phyloP scores from a whole-genome alignment of 176 grass and related monocot species.

The Ensete glaucum region DNA sequence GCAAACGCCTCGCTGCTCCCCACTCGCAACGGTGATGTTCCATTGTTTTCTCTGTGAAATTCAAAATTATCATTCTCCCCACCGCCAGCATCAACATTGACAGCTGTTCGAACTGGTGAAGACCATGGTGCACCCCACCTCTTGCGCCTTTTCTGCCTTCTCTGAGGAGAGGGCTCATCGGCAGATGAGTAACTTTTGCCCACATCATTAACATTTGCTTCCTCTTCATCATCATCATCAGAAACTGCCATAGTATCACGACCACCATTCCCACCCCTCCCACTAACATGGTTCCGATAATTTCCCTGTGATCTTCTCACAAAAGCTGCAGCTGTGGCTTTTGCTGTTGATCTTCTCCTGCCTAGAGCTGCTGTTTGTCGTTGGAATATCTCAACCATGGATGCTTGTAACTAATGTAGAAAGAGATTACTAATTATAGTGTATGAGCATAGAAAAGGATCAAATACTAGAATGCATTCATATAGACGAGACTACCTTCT shows the following conservation, averaged over 20 bases:
- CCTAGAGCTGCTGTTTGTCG: conserved; percentile 22
- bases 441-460: conserved; percentile 1
- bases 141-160: conserved; percentile 21
- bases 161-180: conserved; percentile 22
- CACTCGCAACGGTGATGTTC: conserved; percentile 26
- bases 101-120: background rate
- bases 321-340: conserved; percentile 4
- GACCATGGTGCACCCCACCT: conserved; percentile 6
- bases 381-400: conserved; percentile 31
- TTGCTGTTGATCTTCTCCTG: conserved; percentile 16
- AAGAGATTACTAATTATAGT: background rate
- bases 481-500: conserved; percentile 4
- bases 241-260: background rate
- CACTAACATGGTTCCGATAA: conserved; percentile 8
- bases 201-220: conserved; percentile 16
- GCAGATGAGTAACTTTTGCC: conserved; percentile 16
- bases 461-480: background rate
- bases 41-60: background rate
- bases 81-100: background rate
- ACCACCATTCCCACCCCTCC: conserved; percentile 8
- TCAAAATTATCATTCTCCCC: conserved; percentile 13
- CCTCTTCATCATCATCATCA: conserved; percentile 23
- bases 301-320: conserved; percentile 1
- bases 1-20: conserved; percentile 45
- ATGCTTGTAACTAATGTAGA: conserved; percentile 28